A percentile compares a stretch with the other conserved stretches of the same genome.
Conservation (phyloP, 2,329 filamentous ascomycete species). For the Westerdykella ornata region DNA sequence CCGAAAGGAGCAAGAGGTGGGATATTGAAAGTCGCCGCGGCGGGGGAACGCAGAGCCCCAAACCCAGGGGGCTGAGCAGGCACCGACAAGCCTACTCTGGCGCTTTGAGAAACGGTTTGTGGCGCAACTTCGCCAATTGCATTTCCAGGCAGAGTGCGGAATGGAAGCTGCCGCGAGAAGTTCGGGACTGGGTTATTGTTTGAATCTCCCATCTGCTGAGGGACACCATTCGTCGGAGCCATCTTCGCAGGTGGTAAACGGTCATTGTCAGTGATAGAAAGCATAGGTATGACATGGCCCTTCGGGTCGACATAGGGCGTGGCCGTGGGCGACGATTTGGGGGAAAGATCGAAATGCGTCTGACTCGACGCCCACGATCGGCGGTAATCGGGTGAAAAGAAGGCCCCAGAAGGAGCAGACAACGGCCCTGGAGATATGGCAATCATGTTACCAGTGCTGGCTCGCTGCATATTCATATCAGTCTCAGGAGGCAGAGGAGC, state of each 20-base stretch:
- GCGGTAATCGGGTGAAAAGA: conserved; percentile 33
- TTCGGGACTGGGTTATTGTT: conserved; percentile 21
- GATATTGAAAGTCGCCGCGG: conserved; percentile 23
- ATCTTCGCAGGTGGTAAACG: conserved; percentile 5
- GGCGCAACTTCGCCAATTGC: conserved; percentile 6
- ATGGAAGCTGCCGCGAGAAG: conserved; percentile 36
- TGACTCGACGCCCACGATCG: conserved; percentile 38
- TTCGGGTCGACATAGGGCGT: conserved; percentile 35
- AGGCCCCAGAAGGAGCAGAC: conserved; percentile 33
- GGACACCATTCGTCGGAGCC: conserved; percentile 8
- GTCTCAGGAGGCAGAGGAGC: conserved; percentile 41
- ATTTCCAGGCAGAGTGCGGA: conserved; percentile 16
- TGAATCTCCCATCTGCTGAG: conserved; percentile 8
- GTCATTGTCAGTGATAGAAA: conserved; percentile 28
- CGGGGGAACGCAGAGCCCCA: conserved; percentile 24
- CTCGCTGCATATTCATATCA: conserved; percentile 43
- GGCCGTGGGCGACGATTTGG: conserved; percentile 22
- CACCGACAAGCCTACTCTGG: conserved; percentile 5
- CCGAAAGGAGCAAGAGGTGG: conserved; percentile 13
- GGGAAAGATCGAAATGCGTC: conserved; percentile 28
- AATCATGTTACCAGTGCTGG: conserved; percentile 39
- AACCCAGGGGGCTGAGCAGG: conserved; percentile 18
- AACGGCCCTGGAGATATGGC: conserved; percentile 39
- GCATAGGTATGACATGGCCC: conserved; percentile 32
- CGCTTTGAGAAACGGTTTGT: conserved; percentile 1